A percentile compares a stretch with the other conserved stretches of the same genome.
phyloP scores from a whole-genome alignment of 2,329 filamentous ascomycete species.

The Alternaria longipes region DNA sequence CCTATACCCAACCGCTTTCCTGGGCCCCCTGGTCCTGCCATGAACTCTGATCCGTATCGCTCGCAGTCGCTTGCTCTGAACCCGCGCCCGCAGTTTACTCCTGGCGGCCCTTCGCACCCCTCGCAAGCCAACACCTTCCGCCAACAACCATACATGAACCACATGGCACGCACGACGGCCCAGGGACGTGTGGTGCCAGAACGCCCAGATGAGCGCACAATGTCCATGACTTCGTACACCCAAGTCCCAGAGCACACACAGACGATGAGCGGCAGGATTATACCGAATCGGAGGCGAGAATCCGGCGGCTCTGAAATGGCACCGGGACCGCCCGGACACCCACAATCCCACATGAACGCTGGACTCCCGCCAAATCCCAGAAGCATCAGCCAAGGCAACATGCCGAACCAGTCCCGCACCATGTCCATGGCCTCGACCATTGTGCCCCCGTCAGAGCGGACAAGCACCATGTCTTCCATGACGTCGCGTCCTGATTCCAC shows the following conservation, averaged over 20 bases:
- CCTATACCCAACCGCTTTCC: slow-evolving; percentile 66
- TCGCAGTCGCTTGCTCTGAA: slow-evolving; percentile 90
- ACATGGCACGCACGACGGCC: slow-evolving; percentile 81
- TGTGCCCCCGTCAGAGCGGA: slow-evolving; percentile 69
- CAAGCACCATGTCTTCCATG: slow-evolving; percentile 66
- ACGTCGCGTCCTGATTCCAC: slow-evolving; percentile 48
- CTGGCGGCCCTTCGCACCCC: slow-evolving; percentile 50
- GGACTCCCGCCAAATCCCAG: slow-evolving; percentile 47
- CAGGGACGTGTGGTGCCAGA: slow-evolving; percentile 93
- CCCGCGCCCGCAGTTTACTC: slow-evolving; percentile 76
- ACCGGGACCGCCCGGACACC: slow-evolving; percentile 29
- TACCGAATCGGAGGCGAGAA: slow-evolving; percentile 77
- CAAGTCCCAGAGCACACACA: slow-evolving; percentile 81
- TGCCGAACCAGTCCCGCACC: slow-evolving; percentile 65
- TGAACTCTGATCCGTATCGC: slow-evolving; percentile 86
- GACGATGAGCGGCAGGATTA: slow-evolving; percentile 91
- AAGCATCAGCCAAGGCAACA: slow-evolving; percentile 49
- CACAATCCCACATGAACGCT: slow-evolving; percentile 31
- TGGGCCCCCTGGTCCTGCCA: slow-evolving; percentile 66
- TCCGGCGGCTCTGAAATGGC: slow-evolving; percentile 53
- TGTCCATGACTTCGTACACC: slow-evolving; percentile 91
- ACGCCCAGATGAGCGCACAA: slow-evolving; percentile 88
- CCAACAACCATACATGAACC: slow-evolving; percentile 75
- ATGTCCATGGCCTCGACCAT: slow-evolving; percentile 95
- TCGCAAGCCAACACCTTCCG: slow-evolving; percentile 79